Percentiles rank a stretch among this genome's conserved stretches.
Evolutionary conservation across 106 monocot genomes (phyloP).

Genomic region (Gastrodia elata): DNA sequence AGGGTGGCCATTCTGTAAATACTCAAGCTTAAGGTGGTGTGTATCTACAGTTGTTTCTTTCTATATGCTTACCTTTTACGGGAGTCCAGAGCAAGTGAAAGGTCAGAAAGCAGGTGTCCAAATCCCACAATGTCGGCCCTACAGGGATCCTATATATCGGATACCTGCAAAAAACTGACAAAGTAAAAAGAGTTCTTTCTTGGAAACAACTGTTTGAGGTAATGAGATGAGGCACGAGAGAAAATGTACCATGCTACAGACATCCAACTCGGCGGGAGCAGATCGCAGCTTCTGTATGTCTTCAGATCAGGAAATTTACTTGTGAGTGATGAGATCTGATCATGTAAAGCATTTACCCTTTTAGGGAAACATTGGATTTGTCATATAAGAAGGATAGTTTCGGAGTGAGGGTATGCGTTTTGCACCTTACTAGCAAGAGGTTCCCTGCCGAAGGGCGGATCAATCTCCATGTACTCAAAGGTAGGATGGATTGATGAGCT

Average conservation of each 20-base stretch:
- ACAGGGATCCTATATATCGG: conserved; percentile 94
- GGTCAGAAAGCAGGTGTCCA: conserved; percentile 92
- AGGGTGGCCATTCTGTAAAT: no score
- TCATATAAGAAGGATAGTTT: background rate
- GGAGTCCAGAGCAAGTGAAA: conserved; percentile 64
- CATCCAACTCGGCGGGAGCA: conserved; percentile 76
- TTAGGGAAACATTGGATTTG: background rate
- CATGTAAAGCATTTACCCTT: background rate
- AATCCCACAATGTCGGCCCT: conserved; percentile 74
- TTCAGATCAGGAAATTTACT: conserved; percentile 69
- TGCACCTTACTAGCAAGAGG: conserved; percentile 76
- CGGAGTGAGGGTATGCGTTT: background rate
- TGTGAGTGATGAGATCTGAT: conserved; percentile 66
- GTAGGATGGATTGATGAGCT: conserved; percentile 25
- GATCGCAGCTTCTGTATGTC: conserved; percentile 76
- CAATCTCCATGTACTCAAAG: conserved; percentile 74
- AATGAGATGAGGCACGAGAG: background rate
- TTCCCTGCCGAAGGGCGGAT: conserved; percentile 66
- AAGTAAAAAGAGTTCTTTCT: background rate
- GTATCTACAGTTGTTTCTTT: background rate
- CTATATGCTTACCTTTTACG: conserved; percentile 35
- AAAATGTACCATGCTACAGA: conserved; percentile 79
- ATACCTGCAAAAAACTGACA: conserved; percentile 43
- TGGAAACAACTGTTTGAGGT: background rate
- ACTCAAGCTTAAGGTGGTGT: no score